Evolutionary conservation across 2,329 filamentous ascomycete species (phyloP).

Genomic region (Nigrospora osmanthi): DNA sequence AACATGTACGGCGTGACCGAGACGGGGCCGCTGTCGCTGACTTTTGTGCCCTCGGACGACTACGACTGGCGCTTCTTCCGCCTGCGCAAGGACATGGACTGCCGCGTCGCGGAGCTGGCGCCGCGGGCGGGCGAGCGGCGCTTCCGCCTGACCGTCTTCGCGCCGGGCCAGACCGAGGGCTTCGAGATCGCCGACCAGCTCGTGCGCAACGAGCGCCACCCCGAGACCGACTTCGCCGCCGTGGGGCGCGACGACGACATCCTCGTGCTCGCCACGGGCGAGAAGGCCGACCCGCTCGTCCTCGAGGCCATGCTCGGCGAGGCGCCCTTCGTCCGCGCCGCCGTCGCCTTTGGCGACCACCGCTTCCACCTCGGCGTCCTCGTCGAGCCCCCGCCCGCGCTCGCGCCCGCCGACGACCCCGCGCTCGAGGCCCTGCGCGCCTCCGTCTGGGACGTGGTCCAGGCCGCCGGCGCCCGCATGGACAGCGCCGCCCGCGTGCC

Average conservation of each 20-base stretch:
- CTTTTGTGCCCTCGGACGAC: background rate
- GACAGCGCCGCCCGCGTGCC: slow-evolving; percentile 11
- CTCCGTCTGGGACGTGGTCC: slow-evolving; percentile 2
- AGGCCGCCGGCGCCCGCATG: slow-evolving; percentile 8
- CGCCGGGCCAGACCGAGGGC: background rate
- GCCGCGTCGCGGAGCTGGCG: background rate
- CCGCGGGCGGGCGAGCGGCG: background rate
- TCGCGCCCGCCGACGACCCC: background rate
- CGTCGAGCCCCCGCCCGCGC: slow-evolving; percentile 9
- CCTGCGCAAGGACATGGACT: background rate
- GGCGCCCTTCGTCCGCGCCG: slow-evolving; percentile 8
- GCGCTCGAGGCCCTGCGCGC: background rate
- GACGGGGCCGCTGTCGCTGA: background rate
- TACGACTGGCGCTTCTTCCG: background rate
- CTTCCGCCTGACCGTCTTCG: background rate
- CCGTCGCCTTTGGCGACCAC: slow-evolving; percentile 11
- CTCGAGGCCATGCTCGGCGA: slow-evolving; percentile 11
- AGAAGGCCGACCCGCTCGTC: slow-evolving; percentile 14
- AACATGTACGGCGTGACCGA: background rate
- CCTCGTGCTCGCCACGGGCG: slow-evolving; percentile 15
- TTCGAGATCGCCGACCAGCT: background rate
- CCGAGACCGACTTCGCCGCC: background rate
- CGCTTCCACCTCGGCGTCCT: slow-evolving; percentile 13
- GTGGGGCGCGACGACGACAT: slow-evolving; percentile 7
- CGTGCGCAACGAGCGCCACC: background rate